Conservation (phyloP, 257 asterid species). For the Plantago ovata region DNA sequence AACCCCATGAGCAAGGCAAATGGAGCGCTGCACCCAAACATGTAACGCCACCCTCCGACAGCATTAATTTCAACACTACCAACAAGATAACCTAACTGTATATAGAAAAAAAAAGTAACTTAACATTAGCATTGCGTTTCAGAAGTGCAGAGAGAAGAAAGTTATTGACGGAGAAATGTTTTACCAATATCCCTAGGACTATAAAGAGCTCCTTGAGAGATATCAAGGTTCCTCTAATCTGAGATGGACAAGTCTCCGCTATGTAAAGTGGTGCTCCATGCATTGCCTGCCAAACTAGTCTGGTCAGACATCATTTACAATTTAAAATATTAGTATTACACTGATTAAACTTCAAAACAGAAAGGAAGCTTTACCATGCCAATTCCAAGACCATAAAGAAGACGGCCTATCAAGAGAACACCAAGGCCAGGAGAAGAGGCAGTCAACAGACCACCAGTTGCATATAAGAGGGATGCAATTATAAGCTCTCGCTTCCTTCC, state of each 20-base stretch:
- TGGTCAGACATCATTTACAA: conserved; percentile 15
- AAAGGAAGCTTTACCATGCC: conserved; percentile 62
- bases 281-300: conserved; percentile 71
- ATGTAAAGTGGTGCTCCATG: conserved; percentile 99
- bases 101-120: conserved; percentile 25
- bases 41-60: conserved; percentile 97
- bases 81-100: conserved; percentile 82
- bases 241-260: conserved; percentile 96
- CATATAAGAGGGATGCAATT: conserved; percentile 65
- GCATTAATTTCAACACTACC: conserved; percentile 71
- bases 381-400: conserved; percentile 87
- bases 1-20: conserved; percentile 80
- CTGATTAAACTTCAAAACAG: conserved; percentile 5
- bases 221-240: conserved; percentile 91
- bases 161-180: conserved; percentile 6
- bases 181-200: conserved; percentile 91
- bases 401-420: conserved; percentile 73
- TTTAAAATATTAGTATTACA: conserved; percentile 5
- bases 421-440: conserved; percentile 83
- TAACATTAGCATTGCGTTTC: conserved; percentile 13
- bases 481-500: conserved; percentile 94
- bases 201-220: conserved; percentile 96
- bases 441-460: conserved; percentile 64
- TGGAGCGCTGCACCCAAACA: conserved; percentile 88
- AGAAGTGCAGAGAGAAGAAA: conserved; percentile 7